Base-by-base conservation (phyloP, 163 green algal genomes). In the Chloromonas sp. region DNA sequence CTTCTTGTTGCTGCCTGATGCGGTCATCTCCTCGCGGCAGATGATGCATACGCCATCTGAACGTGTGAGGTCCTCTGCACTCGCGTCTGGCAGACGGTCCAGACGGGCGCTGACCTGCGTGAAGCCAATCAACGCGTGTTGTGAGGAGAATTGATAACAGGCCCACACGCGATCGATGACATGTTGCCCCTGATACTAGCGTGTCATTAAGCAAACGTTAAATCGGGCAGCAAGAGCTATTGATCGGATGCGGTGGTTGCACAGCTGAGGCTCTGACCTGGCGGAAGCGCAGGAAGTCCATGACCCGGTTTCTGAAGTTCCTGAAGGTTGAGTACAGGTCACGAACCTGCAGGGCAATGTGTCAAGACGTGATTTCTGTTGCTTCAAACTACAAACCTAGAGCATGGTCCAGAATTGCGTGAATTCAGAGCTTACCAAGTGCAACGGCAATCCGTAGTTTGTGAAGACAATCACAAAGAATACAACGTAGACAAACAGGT, bases 381-480 rank as follows among this genome's bases (percentile, higher is more conserved):
- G 36, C 36, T 36, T 36, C 36, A 36, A 36, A 36, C 36, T 36
- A 36, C 36, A 36, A 36, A 36, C 36, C 36, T 36, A 36, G 36
- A 36, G 36, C 36, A 36, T 36, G 36, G 36, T 36, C 36, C 36
- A 36, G 36, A 36, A 36, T 36, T 36, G 36, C 36, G 36, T 36
- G 36, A 36, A 36, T 36, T 36, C 36, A 36, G 8, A 0, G 71
- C 90, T 81, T 82, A 98, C 92, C 87, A 99, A 89, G 86, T 99
- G 96, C 61, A 99, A 89, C 0, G 96, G 96, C 62, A 99, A 91
- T 71, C 96, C 96, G 88, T 98, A 98, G 86, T 96, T 93, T 66
- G 92, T 93, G 86, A 99, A 98, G 8, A 99, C 95, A 80, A 98
- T 97, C 74, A 94, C 83, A 88, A 99, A 99, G 93, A 99, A 99